Percentiles rank a stretch among this genome's conserved stretches.
Conservation (phyloP, 1,284 basidiomycete genomes). For the Thelephora terrestris region DNA sequence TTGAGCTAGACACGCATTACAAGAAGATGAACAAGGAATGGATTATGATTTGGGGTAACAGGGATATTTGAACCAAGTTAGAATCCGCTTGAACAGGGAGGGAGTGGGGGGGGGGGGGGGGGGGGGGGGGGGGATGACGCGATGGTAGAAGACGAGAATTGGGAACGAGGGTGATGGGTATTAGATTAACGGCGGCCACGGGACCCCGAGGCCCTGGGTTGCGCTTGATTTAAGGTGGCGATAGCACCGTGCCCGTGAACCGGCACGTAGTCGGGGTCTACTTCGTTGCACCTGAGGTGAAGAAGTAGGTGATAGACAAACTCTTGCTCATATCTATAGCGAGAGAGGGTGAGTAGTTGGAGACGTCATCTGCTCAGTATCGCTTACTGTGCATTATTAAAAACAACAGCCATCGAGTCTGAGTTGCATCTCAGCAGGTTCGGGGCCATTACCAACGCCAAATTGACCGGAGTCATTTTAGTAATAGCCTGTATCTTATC, state of each 20-base stretch:
- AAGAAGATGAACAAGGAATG: no score
- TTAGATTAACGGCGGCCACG: constrained; percentile 28
- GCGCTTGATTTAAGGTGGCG: constrained; percentile 22
- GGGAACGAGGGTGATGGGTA: no score
- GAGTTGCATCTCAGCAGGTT: constrained; percentile 78
- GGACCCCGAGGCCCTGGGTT: constrained; percentile 35
- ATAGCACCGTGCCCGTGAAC: constrained; percentile 66
- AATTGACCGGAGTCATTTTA: constrained; percentile 79
- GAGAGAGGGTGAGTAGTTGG: constrained; percentile 8
- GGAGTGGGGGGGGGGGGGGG: no score
- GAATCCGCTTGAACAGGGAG: no score
- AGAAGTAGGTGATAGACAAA: constrained; percentile 79
- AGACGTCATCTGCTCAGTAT: not conserved
- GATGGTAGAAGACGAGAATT: no score
- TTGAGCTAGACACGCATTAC: no score
- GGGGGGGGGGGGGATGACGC: no score
- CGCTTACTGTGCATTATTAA: constrained; percentile 79
- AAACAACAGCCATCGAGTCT: constrained; percentile 75
- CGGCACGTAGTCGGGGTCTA: constrained; percentile 69
- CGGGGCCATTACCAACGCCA: constrained; percentile 81
- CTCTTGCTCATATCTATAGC: constrained; percentile 67
- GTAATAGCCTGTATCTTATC: constrained; percentile 62
- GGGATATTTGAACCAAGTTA: no score
- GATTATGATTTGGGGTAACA: no score
- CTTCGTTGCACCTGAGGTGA: constrained; percentile 63